Percentiles rank a stretch among this genome's conserved stretches.
These are phyloP conservation scores for Ceratobasidium sp. DNA, from an alignment of 1,284 basidiomycete genomes.

Conservation along the genomic window DNA sequence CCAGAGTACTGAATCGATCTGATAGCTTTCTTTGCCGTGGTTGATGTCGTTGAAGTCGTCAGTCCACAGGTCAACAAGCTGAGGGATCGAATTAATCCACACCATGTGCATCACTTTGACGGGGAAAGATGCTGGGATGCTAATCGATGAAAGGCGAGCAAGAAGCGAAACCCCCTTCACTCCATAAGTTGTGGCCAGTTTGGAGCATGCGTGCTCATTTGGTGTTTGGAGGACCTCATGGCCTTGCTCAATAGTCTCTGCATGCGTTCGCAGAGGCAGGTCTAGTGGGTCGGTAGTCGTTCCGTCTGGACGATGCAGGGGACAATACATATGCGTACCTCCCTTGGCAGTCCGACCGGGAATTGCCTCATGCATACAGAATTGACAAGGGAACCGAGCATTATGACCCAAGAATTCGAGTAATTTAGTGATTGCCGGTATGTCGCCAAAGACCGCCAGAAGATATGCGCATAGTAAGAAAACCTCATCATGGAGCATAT, in stretches of 20 bases:
- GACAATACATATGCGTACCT: slow-evolving; percentile 4
- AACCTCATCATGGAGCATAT: no score
- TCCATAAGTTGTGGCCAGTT: neutral
- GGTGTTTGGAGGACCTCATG: neutral
- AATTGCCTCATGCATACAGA: slow-evolving; percentile 1
- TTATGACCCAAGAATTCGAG: slow-evolving; percentile 38
- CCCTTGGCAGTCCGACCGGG: no score
- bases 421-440: slow-evolving; percentile 34
- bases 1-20: no score
- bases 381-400: slow-evolving; percentile 30
- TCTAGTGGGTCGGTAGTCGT: neutral
- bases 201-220: neutral
- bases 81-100: no score
- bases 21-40: no score
- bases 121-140: neutral
- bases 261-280: slow-evolving; percentile 1
- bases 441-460: slow-evolving; percentile 34
- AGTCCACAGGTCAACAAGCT: no score
- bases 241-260: neutral
- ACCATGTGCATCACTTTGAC: no score
- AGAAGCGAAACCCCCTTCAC: neutral
- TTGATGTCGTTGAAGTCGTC: no score
- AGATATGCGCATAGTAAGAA: slow-evolving; percentile 37
- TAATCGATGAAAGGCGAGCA: neutral
- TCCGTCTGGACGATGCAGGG: slow-evolving; percentile 9